phyloP scores from a whole-genome alignment of 1,139 yeast species.

The Scheffersomyces parashehatae region DNA sequence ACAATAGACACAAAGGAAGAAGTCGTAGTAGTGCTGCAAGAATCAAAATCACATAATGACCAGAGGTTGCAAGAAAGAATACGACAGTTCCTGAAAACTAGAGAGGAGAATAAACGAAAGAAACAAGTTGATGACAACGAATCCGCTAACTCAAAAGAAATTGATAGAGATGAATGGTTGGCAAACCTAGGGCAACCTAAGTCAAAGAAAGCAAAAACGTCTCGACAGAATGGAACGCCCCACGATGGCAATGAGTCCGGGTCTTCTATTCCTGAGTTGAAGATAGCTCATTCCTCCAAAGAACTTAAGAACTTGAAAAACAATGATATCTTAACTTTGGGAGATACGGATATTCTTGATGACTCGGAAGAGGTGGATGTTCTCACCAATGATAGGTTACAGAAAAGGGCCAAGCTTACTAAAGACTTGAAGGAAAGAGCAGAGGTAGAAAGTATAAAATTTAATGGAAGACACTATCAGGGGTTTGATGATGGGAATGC shows the following conservation, averaged over 20 bases:
- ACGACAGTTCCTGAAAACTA: conserved; percentile 5
- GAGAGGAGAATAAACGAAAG: conserved; percentile 6
- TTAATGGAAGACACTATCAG: conserved; percentile 24
- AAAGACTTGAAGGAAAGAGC: conserved; percentile 22
- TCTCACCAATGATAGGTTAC: conserved; percentile 45
- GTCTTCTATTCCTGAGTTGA: conserved; percentile 30
- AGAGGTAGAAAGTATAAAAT: conserved; percentile 26
- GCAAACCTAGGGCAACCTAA: conserved; percentile 18
- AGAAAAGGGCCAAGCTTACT: conserved; percentile 28
- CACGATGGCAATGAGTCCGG: conserved; percentile 19
- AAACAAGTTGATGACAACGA: conserved; percentile 17
- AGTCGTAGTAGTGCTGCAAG: neutral
- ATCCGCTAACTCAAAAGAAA: conserved; percentile 26
- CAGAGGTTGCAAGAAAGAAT: conserved; percentile 7
- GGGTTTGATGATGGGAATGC: conserved; percentile 13
- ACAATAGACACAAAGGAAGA: conserved; percentile 1
- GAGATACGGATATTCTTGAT: conserved; percentile 57
- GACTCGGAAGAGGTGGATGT: conserved; percentile 42
- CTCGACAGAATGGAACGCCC: neutral
- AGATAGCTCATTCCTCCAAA: conserved; percentile 41
- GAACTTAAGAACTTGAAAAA: conserved; percentile 40
- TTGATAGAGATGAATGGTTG: conserved; percentile 44
- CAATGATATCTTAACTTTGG: conserved; percentile 64
- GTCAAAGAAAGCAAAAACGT: conserved; percentile 9
- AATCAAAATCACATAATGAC: conserved; percentile 17